Evolutionary conservation across 768 basidiomycete genomes (phyloP).

Genomic region (Russula foetens): DNA sequence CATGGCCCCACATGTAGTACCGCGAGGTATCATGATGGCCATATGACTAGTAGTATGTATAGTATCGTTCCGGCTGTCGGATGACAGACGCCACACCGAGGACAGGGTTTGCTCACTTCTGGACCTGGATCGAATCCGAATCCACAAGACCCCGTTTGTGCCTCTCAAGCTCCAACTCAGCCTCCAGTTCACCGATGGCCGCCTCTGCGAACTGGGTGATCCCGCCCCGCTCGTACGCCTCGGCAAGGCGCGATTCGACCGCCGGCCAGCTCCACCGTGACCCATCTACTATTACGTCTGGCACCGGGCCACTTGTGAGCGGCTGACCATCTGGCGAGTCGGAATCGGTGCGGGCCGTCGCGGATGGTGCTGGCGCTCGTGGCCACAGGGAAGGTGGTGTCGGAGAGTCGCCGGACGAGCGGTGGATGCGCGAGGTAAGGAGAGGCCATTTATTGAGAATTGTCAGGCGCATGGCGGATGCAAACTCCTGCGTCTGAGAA

Average conservation of each 20-base stretch:
- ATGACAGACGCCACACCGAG: too few relatives aligned
- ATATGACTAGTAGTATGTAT: too few relatives aligned
- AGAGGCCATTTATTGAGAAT: slow-evolving; percentile 41
- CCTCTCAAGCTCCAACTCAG: slow-evolving; percentile 40
- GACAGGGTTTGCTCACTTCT: background rate
- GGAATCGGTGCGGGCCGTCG: too few relatives aligned
- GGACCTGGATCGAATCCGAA: background rate
- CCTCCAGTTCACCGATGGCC: slow-evolving; percentile 49
- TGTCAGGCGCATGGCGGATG: slow-evolving; percentile 43
- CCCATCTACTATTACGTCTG: background rate
- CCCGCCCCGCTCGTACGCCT: slow-evolving; percentile 53
- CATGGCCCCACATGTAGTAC: too few relatives aligned
- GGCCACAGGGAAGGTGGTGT: slow-evolving; percentile 19
- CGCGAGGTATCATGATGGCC: too few relatives aligned
- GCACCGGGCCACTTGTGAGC: background rate
- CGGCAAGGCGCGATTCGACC: slow-evolving; percentile 44
- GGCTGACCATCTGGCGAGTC: background rate
- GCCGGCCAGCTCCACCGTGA: slow-evolving; percentile 42
- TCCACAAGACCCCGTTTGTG: slow-evolving; percentile 26
- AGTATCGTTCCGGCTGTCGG: too few relatives aligned
- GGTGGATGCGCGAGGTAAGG: slow-evolving; percentile 45
- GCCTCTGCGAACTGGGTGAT: slow-evolving; percentile 46
- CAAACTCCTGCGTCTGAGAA: slow-evolving; percentile 50
- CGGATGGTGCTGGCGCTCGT: background rate
- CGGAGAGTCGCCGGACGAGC: slow-evolving; percentile 27